Evolutionary conservation across 2,329 filamentous ascomycete genomes (phyloP).

Genomic region (Xylariaceae sp.): DNA sequence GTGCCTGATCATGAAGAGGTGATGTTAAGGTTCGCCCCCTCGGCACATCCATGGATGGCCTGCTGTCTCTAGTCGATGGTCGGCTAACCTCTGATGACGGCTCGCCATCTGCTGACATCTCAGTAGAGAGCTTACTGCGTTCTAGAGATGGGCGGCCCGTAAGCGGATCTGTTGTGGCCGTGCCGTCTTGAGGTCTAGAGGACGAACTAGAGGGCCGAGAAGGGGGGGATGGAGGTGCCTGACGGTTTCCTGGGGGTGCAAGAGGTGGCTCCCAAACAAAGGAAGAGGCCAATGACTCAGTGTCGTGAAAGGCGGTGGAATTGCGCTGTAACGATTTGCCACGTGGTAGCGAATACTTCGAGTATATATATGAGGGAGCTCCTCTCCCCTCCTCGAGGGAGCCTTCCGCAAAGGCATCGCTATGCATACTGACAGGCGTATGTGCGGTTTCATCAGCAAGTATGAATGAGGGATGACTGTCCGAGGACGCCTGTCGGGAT

Average conservation of each 20-base stretch:
- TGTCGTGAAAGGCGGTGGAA: conserved; percentile 64
- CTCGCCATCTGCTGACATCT: conserved; percentile 49
- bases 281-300: conserved; percentile 57
- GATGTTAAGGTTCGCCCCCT: conserved; percentile 53
- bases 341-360: conserved; percentile 82
- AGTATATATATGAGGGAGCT: conserved; percentile 81
- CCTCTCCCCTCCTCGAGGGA: conserved; percentile 52
- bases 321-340: conserved; percentile 78
- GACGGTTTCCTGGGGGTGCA: conserved; percentile 46
- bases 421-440: conserved; percentile 75
- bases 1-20: conserved; percentile 45
- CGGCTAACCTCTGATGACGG: conserved; percentile 53
- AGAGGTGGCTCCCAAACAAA: conserved; percentile 68
- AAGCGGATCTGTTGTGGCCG: conserved; percentile 46
- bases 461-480: conserved; percentile 69
- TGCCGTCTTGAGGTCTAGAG: conserved; percentile 42
- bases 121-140: conserved; percentile 56
- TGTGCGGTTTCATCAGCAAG: conserved; percentile 69
- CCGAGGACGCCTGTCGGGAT: conserved; percentile 67
- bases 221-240: conserved; percentile 66
- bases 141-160: conserved; percentile 56
- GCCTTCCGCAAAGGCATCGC: conserved; percentile 67
- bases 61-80: conserved; percentile 51
- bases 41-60: conserved; percentile 55
- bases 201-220: conserved; percentile 65